Base-by-base conservation (phyloP, 2,329 filamentous ascomycete species). In the Microcera coccophila region DNA sequence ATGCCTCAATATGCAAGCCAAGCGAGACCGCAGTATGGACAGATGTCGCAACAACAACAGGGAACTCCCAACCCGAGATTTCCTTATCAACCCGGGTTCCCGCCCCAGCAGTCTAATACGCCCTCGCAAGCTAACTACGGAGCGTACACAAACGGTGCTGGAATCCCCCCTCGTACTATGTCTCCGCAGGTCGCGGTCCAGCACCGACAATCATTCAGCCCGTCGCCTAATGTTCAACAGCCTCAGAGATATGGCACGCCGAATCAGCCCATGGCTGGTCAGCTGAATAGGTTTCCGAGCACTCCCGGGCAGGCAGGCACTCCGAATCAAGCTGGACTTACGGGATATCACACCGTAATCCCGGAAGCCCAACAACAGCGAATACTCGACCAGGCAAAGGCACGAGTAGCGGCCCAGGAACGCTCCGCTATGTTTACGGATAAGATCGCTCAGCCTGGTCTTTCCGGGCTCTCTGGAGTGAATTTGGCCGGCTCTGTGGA, bases 321-420 rank as follows among this genome's bases (percentile, higher is more conserved):
- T 9, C 57, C 60, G 21, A 58, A 48, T 42, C 63, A 62, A 44
- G 59, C 64, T 18, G 68, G 66, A 14, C 58, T 69, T 4, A 67
- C 70, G 3, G 72, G 72, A 22, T 75, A 74, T 44, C 70, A 73
- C 36, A 74, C 70, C 4, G 70, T 74, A 36, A 73, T 74, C 54
- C 67, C 69, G 28, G 71, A 74, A 50, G 67, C 68, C 14, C 71
- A 75, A 45, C 73, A 76, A 53, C 70, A 73, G 53, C 69, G 72
- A 41, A 69, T 74, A 36, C 62, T 74, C 56, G 73, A 77, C 39
- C 73, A 76, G 56, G 72, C 74, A 7, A 71, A 73, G 41, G 73
- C 71, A 3, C 62, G 72, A 19, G 67, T 70, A 12, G 70, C 70
- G 14, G 70, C 71, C 1, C 69, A 72, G 38, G 68, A 72, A 47